Conservation (phyloP, 1,284 basidiomycete species). For the Volvariella surrecta region DNA sequence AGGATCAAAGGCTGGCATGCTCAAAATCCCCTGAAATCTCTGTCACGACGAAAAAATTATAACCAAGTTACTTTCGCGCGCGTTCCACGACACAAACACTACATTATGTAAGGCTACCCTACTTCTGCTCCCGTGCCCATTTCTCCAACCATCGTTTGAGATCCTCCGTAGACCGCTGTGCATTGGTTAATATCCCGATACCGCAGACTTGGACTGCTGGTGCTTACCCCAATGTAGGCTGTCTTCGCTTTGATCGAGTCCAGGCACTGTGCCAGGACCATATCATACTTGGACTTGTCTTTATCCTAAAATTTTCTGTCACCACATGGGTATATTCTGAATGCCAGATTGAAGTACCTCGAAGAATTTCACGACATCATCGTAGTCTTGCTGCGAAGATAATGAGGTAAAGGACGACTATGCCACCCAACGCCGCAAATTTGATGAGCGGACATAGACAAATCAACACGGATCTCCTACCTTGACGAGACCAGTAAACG, state of each 20-base stretch:
- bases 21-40: constrained; percentile 7
- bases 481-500: constrained; percentile 39
- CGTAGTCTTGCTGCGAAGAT: constrained; percentile 61
- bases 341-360: constrained; percentile 29
- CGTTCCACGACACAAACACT: not conserved
- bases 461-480: constrained; percentile 24
- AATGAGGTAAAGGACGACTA: constrained; percentile 56
- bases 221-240: constrained; percentile 49
- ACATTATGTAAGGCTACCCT: constrained; percentile 1
- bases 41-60: constrained; percentile 8
- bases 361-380: constrained; percentile 62
- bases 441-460: not conserved
- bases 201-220: not conserved
- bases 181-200: constrained; percentile 3
- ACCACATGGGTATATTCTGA: constrained; percentile 9
- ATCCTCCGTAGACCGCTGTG: constrained; percentile 47
- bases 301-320: constrained; percentile 33
- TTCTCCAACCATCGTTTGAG: constrained; percentile 52
- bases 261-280: constrained; percentile 56
- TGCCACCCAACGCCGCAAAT: constrained; percentile 4
- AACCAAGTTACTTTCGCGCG: constrained; percentile 5
- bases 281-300: constrained; percentile 57
- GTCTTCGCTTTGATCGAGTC: constrained; percentile 55
- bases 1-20: constrained; percentile 76
- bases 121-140: constrained; percentile 22